These are phyloP conservation scores for Phytophthora pini DNA, from an alignment of 352 stramenopile species.

Conservation along the genomic window DNA sequence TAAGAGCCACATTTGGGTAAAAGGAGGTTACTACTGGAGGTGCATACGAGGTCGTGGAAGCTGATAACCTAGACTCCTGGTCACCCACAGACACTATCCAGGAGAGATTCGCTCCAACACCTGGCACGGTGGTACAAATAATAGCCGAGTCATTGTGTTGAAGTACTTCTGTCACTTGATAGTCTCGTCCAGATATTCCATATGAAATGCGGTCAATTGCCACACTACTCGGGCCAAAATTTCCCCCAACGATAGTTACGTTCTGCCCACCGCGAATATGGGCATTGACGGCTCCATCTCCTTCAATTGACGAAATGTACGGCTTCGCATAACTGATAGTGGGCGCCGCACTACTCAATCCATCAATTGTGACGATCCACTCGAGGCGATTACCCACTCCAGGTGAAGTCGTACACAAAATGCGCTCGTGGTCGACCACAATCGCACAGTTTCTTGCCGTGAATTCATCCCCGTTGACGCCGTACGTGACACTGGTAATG, in stretches of 20 bases:
- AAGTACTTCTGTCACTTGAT: slow-evolving; percentile 45
- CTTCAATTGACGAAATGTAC: slow-evolving; percentile 46
- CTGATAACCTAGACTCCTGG: slow-evolving; percentile 49
- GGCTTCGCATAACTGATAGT: slow-evolving; percentile 70
- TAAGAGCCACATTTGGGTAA: slow-evolving; percentile 36
- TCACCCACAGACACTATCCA: slow-evolving; percentile 69
- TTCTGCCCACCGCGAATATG: slow-evolving; percentile 46
- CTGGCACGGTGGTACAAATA: slow-evolving; percentile 50
- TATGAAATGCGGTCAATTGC: slow-evolving; percentile 66
- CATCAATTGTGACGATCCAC: slow-evolving; percentile 70
- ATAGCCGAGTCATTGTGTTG: slow-evolving; percentile 68
- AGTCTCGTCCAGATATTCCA: slow-evolving; percentile 59
- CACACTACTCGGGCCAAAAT: slow-evolving; percentile 60
- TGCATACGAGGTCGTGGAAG: slow-evolving; percentile 55
- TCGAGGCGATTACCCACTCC: slow-evolving; percentile 56
- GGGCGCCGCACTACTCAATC: slow-evolving; percentile 48
- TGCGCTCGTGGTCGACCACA: slow-evolving; percentile 59
- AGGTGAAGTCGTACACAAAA: slow-evolving; percentile 51
- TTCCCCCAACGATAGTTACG: slow-evolving; percentile 51
- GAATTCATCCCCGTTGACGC: slow-evolving; percentile 57
- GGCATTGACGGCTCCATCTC: slow-evolving; percentile 41
- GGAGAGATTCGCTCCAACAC: slow-evolving; percentile 53
- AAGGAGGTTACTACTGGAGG: slow-evolving; percentile 39
- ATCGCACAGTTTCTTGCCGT: slow-evolving; percentile 43
- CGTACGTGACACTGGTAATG: slow-evolving; percentile 58